Base-by-base conservation (phyloP, 106 monocot species). In the Agapanthus africanus region DNA sequence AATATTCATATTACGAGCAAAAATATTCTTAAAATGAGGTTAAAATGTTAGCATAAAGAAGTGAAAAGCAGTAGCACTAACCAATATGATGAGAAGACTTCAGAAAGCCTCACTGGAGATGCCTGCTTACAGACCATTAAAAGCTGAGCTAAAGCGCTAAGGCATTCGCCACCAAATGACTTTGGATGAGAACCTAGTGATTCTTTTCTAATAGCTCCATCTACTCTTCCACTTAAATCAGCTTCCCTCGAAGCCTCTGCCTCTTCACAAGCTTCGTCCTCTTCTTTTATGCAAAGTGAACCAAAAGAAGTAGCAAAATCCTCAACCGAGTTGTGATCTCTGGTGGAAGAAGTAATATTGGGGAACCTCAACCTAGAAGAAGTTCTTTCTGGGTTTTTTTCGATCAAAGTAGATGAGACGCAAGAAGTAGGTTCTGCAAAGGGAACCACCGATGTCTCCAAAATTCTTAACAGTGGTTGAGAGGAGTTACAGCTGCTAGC, bases 71-170 rank as follows among this genome's bases (percentile, higher is more conserved):
- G 23, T 35, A 47, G 52, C 27, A 78, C 76, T 32, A 68, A 97
- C 95, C 95, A 87, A 76, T 90, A 92, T 50, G 52, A 35, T 1
- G 78, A 84, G 61, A 99, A 79, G 49, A 74, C 84, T 76, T 90
- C 92, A 68, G 77, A 66, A 14, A 99, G 71, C 28, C 74, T 77
- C 34, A 83, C 65, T 16, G 97, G 87, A 69, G 73, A 34, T 61
- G 81, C 47, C 65, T 99, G 97, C 21, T 38, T 68, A 70, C 97
- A 99, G 74, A 82, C 87, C 82, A 86, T 79, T 11, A 99, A 72
- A 73, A 99, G 82, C 63, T 90, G 87, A 4, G 66, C 37, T 59
- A 92, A 92, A 37, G 89, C 77, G 73, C 66, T 76, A 68, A 78
- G 10, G 44, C 47, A 71, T 63, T 84, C 84, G 63, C 67, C 79